Percentiles rank a stretch among this genome's conserved stretches.
Evolutionary conservation across 2,329 filamentous ascomycete genomes (phyloP).

Genomic region (Colletotrichum sansevieriae): DNA sequence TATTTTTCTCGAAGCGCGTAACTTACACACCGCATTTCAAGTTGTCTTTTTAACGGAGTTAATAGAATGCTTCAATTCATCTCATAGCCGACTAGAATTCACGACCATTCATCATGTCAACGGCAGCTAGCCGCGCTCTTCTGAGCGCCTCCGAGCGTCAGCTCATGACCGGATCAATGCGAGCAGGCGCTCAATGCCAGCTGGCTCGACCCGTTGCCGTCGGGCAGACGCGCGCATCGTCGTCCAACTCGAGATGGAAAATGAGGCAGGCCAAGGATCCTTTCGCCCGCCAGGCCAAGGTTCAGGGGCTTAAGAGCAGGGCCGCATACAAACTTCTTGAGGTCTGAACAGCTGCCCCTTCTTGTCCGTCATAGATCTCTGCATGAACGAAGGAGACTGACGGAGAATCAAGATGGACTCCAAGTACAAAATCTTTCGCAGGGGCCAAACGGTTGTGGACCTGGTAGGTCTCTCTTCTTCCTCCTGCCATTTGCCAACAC

Average conservation of each 20-base stretch:
- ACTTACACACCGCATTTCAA: too few relatives aligned
- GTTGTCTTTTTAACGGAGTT: background rate
- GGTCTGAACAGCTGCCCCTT: conserved; percentile 59
- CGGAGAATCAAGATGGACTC: conserved; percentile 76
- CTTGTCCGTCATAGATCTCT: background rate
- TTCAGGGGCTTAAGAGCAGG: conserved; percentile 86
- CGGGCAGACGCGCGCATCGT: conserved; percentile 53
- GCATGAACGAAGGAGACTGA: conserved; percentile 9
- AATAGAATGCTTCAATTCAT: too few relatives aligned
- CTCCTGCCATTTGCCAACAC: too few relatives aligned
- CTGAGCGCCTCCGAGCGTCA: background rate
- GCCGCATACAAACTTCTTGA: conserved; percentile 95
- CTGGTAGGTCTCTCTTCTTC: conserved; percentile 67
- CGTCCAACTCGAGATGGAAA: conserved; percentile 83
- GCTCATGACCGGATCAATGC: too few relatives aligned
- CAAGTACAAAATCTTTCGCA: conserved; percentile 82
- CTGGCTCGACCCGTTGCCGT: background rate
- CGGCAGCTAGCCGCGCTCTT: conserved; percentile 14
- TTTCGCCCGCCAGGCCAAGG: conserved; percentile 80
- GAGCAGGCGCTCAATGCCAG: background rate
- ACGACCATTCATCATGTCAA: conserved; percentile 11
- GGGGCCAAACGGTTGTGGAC: conserved; percentile 89
- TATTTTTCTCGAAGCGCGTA: too few relatives aligned
- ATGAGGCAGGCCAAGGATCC: conserved; percentile 80
- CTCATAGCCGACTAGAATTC: background rate